Evolutionary conservation across 2,329 filamentous ascomycete genomes (phyloP).

Genomic region (Alternaria longipes): DNA sequence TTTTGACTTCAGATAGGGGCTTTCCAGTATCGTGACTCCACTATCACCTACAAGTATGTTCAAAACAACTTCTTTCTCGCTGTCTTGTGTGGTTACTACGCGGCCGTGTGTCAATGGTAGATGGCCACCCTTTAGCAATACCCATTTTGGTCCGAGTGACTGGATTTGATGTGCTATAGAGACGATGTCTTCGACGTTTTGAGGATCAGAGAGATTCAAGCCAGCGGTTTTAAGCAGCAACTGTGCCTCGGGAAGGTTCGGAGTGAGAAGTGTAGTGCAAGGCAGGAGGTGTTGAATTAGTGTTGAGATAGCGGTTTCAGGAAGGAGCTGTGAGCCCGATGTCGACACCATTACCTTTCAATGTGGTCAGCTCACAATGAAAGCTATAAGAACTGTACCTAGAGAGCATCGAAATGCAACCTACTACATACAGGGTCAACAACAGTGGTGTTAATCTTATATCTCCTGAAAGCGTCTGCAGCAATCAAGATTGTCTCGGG

Average conservation of each 20-base stretch:
- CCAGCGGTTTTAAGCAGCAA: conserved; percentile 68
- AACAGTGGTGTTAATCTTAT: conserved; percentile 68
- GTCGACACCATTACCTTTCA: conserved; percentile 86
- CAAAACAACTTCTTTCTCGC: conserved; percentile 72
- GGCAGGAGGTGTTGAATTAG: conserved; percentile 70
- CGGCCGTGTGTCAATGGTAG: conserved; percentile 75
- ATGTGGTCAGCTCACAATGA: neutral
- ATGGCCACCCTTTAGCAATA: conserved; percentile 92
- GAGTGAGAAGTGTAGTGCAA: conserved; percentile 74
- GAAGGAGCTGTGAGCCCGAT: conserved; percentile 75
- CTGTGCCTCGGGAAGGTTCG: conserved; percentile 79
- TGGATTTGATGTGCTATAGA: conserved; percentile 72
- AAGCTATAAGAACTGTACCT: neutral
- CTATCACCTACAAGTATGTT: conserved; percentile 77
- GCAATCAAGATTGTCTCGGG: conserved; percentile 74
- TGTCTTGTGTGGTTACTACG: conserved; percentile 64
- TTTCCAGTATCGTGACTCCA: conserved; percentile 70
- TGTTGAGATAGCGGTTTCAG: conserved; percentile 68
- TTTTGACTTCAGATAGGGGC: conserved; percentile 73
- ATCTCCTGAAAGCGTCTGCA: conserved; percentile 67
- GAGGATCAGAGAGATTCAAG: conserved; percentile 57
- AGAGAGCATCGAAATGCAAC: neutral
- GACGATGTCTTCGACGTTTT: conserved; percentile 72
- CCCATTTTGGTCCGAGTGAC: conserved; percentile 76
- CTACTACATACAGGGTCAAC: conserved; percentile 74